Evolutionary conservation across 78 protist species (phyloP), one percentile per base, ranked within the genome.

Genomic region (Dictyostelium citrinum): DNA sequence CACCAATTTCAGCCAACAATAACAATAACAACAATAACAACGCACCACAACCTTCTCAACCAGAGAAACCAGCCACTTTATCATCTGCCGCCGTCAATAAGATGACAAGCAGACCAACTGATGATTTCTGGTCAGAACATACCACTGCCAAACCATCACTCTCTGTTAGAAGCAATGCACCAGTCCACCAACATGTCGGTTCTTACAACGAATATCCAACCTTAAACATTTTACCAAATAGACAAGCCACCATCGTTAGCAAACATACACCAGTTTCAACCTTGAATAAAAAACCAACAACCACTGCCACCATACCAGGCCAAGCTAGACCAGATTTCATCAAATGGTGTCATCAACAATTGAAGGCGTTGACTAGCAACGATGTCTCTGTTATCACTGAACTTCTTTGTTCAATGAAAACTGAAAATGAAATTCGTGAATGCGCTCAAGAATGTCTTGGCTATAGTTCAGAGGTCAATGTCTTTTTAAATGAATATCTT

Each of bases 271-370:
- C 79, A 83, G 45, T 31, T 37, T 76, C 77, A 39, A 77, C 3
- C 58, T 55, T 46, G 2, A 49, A 45, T 10, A 46, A 39, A 78
- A 41, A 27, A 16, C 20, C 33, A 41, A 20, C 82, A 6, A 27
- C 82, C 10, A 24, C 84, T 0, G 3, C 29, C 24, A 58, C 24
- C 16, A 20, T 22, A 14, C 68, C 68, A 33, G 64, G 64, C 6
- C 80, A 85, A 85, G 61, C 80, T 20, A 76, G 83, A 72, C 75
- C 93, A 45, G 93, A 88, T 35, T 88, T 88, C 46, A 68, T 88
- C 31, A 88, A 88, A 55, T 88, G 93, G 93, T 88, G 93, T 31
- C 85, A 88, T 64, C 84, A 88, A 68, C 86, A 88, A 88, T 41
- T 88, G 27, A 88, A 88, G 27, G 77, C 93, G 64, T 72, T 88